These are phyloP conservation scores for Pseudogymnoascus sp. DNA, from an alignment of 2,329 filamentous ascomycete species.

Conservation along the genomic window DNA sequence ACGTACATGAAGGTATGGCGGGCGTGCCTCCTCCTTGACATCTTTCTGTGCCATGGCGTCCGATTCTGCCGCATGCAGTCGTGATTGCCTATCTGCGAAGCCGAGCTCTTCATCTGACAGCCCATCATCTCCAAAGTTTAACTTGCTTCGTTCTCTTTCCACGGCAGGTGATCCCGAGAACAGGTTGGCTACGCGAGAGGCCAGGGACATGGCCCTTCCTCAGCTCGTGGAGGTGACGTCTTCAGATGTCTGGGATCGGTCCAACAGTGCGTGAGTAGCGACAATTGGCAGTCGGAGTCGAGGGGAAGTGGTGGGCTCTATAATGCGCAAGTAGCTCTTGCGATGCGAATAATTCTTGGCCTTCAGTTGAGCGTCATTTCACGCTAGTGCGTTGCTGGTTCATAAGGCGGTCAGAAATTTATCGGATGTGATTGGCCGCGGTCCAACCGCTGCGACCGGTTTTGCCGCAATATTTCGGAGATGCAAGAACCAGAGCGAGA, in stretches of 20 bases:
- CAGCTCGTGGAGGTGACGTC: slow-evolving; percentile 13
- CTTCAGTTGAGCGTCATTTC: slow-evolving; percentile 8
- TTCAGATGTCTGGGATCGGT: slow-evolving; percentile 3
- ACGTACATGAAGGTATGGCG: slow-evolving; percentile 57
- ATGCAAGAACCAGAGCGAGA: background rate
- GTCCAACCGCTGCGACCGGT: background rate
- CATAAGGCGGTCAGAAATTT: slow-evolving; percentile 6
- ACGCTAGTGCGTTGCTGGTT: slow-evolving; percentile 6
- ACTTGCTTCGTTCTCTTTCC: slow-evolving; percentile 20
- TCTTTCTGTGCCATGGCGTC: slow-evolving; percentile 26
- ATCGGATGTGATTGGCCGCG: background rate
- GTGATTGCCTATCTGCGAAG: slow-evolving; percentile 26
- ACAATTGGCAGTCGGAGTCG: background rate
- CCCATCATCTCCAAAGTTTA: slow-evolving; percentile 31
- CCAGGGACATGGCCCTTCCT: slow-evolving; percentile 47
- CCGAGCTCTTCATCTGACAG: slow-evolving; percentile 23
- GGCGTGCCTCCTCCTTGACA: slow-evolving; percentile 44
- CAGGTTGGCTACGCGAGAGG: slow-evolving; percentile 44
- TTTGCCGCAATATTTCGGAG: slow-evolving; percentile 8
- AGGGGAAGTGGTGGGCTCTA: background rate
- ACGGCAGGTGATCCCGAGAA: slow-evolving; percentile 35
- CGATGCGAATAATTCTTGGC: slow-evolving; percentile 9
- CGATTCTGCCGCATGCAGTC: slow-evolving; percentile 17
- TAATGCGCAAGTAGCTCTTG: slow-evolving; percentile 2
- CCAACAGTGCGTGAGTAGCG: background rate